A percentile compares a stretch with the other conserved stretches of the same genome.
Conservation (phyloP, 2,329 filamentous ascomycete species). For the Nigrospora sphaerica region DNA sequence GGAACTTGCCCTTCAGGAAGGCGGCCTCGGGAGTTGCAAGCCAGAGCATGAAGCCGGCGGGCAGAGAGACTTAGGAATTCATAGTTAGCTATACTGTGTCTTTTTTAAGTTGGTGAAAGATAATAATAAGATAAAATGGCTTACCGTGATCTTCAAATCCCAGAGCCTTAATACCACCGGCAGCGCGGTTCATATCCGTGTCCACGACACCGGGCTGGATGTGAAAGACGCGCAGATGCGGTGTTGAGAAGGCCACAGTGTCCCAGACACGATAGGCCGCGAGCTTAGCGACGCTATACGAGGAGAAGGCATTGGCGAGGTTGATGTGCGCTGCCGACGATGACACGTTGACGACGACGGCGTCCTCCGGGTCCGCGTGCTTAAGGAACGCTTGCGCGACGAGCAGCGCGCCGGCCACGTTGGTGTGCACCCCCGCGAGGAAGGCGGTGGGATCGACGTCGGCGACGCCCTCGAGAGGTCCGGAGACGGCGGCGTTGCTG, state of each 20-base stretch:
- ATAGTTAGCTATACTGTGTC: conserved; percentile 5
- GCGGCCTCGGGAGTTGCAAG: conserved; percentile 33
- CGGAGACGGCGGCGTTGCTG: conserved; percentile 26
- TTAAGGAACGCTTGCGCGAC: conserved; percentile 25
- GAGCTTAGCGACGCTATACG: conserved; percentile 34
- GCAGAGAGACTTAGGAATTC: conserved; percentile 27
- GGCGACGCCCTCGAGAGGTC: conserved; percentile 15
- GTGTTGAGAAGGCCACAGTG: conserved; percentile 30
- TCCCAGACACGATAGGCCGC: conserved; percentile 32
- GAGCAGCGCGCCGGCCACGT: conserved; percentile 23
- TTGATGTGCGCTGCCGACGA: conserved; percentile 24
- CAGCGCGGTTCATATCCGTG: conserved; percentile 16
- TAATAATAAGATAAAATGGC: too few relatives aligned
- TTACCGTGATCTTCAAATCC: conserved; percentile 20
- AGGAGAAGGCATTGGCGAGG: conserved; percentile 15
- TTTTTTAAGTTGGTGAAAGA: conserved; percentile 2
- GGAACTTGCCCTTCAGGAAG: conserved; percentile 36
- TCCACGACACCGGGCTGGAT: conserved; percentile 31
- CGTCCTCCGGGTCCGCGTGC: conserved; percentile 17
- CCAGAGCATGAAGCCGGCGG: conserved; percentile 36
- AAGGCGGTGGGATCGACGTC: conserved; percentile 22
- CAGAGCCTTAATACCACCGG: conserved; percentile 6
- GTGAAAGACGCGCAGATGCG: conserved; percentile 27
- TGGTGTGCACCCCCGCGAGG: conserved; percentile 22
- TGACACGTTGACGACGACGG: conserved; percentile 25